Base-by-base conservation (phyloP, 1,284 basidiomycete species). In the Coriolopsis trogii region DNA sequence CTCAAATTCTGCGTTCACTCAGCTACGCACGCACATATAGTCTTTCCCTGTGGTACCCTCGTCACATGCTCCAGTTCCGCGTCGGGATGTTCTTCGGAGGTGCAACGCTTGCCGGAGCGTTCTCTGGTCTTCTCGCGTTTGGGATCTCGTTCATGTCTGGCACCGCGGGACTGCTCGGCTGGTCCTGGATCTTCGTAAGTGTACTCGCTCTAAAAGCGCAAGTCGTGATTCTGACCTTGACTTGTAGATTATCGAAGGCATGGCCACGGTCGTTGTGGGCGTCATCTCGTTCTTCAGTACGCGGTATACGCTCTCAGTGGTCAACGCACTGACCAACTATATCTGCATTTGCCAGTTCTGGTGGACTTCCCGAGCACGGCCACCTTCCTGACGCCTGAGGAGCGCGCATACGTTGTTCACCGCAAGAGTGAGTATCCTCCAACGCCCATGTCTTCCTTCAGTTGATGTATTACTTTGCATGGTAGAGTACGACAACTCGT, bases 401-500 rank as follows among this genome's bases (percentile, higher is more conserved):
- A 87, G 60, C 74, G 77, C 5, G 70, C 79, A 0, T 87, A 75
- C 61, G 70, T 87, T 15, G 67, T 86, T n/a, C 79, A 78, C 72
- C 79, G 71, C 57, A 87, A 86, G 68, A 85, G 85, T 81, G 28
- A 6, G 57, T 10, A 4, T 34, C 13, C 25, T 8, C 2, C 20
- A 4, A 46, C 38, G 72, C 58, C 13, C 8, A 6, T 39, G 15
- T 18, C 4, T 7, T 43, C 36, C 21, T 5, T 37, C 28, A 31
- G 9, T 12, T 36, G 16, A 10, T 40, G 12, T 13, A 12, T 21
- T n/a, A 34, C 6, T 18, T 12, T 10, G 6, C 8, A 13, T 21
- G 15, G 15, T 36, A 84, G 82, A 84, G 62, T 84, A 81, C 50
- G 84, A 86, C 61, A 82, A 81, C 55, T 85, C 83, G 0, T 77